A percentile compares a stretch with the other conserved stretches of the same genome.
Evolutionary conservation across 345 rosid genomes (phyloP).

Genomic region (Bruguiera gymnorhiza): DNA sequence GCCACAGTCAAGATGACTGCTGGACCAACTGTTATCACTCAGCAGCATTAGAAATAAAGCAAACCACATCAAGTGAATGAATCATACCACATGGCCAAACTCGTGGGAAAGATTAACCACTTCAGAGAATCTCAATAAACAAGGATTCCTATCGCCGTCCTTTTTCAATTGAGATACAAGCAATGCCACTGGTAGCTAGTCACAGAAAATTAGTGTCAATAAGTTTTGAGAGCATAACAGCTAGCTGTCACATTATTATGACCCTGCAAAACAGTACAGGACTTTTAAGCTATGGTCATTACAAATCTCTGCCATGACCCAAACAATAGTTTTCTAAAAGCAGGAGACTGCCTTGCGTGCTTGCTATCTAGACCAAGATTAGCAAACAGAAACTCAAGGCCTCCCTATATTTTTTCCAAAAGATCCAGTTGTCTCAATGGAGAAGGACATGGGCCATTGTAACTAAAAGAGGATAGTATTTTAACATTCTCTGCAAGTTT

Average conservation of each 20-base stretch:
- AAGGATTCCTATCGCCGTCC: slow-evolving; percentile 37
- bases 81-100: slow-evolving; percentile 95
- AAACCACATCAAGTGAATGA: slow-evolving; percentile 12
- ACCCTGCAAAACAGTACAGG: not conserved
- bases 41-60: slow-evolving; percentile 6
- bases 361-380: not conserved
- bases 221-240: not conserved
- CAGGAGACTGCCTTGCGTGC: not conserved
- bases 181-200: slow-evolving; percentile 69
- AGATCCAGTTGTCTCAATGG: too few relatives aligned
- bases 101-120: slow-evolving; percentile 90
- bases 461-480: too few relatives aligned
- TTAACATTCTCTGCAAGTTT: not conserved
- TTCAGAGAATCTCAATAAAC: slow-evolving; percentile 76
- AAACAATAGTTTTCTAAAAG: not conserved
- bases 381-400: too few relatives aligned
- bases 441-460: too few relatives aligned
- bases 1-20: not conserved
- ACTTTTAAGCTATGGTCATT: slow-evolving; percentile 12
- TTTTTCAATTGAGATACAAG: slow-evolving; percentile 71
- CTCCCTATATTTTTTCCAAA: too few relatives aligned
- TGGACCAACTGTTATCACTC: not conserved
- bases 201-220: slow-evolving; percentile 18
- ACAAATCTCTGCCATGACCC: slow-evolving; percentile 12
- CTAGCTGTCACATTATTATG: not conserved